Evolutionary conservation across 2,329 filamentous ascomycete species (phyloP).

Genomic region (Lachnellula arida): DNA sequence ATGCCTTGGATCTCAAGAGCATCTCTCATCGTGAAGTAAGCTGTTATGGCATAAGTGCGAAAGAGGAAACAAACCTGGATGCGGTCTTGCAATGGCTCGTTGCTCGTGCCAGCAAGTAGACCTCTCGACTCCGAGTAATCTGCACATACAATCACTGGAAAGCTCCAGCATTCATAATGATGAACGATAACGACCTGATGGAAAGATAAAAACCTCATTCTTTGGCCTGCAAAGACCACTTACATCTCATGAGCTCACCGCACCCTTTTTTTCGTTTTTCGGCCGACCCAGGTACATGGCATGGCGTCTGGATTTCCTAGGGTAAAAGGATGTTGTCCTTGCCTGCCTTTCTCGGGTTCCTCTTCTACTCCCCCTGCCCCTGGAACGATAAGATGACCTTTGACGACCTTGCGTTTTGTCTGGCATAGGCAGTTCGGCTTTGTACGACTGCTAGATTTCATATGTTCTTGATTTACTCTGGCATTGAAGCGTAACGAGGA

Average conservation of each 20-base stretch:
- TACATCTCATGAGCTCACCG: constrained; percentile 36
- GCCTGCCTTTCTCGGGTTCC: constrained; percentile 11
- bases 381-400: constrained; percentile 27
- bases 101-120: constrained; percentile 73
- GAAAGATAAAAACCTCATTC: constrained; percentile 39
- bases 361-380: constrained; percentile 19
- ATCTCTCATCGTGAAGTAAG: constrained; percentile 92
- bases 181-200: constrained; percentile 48
- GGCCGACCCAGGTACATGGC: constrained; percentile 6
- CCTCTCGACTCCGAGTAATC: constrained; percentile 4
- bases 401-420: constrained; percentile 21
- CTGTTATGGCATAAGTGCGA: constrained; percentile 97
- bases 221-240: constrained; percentile 42
- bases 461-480: constrained; percentile 11
- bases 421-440: constrained; percentile 12
- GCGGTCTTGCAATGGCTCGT: constrained; percentile 96
- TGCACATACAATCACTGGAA: constrained; percentile 22
- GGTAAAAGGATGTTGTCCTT: constrained; percentile 19
- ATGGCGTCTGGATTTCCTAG: constrained; percentile 3
- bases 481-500: constrained; percentile 14
- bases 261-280: constrained; percentile 14
- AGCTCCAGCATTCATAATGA: constrained; percentile 41
- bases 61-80: constrained; percentile 97
- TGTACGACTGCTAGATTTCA: constrained; percentile 16
- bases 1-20: constrained; percentile 81